phyloP scores from a whole-genome alignment of 164 flowering plant genomes.

The Sextonia rubra region DNA sequence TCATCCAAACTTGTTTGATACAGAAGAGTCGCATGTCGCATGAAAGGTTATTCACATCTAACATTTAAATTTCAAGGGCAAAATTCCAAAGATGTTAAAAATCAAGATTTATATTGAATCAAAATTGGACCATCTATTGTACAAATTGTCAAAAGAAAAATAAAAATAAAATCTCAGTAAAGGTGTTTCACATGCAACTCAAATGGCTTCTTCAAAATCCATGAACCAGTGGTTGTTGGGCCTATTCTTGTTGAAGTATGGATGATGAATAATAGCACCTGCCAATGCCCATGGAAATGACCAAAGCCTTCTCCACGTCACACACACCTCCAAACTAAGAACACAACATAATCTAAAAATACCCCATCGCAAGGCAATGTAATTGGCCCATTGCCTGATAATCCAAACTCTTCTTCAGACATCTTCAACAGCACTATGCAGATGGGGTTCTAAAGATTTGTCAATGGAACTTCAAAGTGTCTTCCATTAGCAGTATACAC shows the following conservation, averaged over 20 bases:
- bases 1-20: too few relatives aligned
- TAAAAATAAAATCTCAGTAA: background rate
- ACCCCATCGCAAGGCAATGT: constrained; percentile 1
- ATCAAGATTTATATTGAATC: too few relatives aligned
- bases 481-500: constrained; percentile 3
- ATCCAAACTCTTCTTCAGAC: constrained; percentile 11
- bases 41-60: too few relatives aligned
- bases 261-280: background rate
- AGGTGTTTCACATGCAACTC: background rate
- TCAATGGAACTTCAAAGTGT: background rate
- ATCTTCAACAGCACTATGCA: constrained; percentile 1
- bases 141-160: too few relatives aligned
- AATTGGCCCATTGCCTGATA: background rate
- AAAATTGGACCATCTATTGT: too few relatives aligned
- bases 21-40: too few relatives aligned
- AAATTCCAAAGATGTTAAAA: too few relatives aligned
- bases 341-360: background rate
- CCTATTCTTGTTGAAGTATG: background rate
- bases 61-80: too few relatives aligned
- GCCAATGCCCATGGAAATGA: background rate
- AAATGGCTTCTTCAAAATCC: background rate
- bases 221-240: background rate
- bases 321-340: background rate
- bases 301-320: background rate
- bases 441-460: background rate